Evolutionary conservation across 495 filamentous ascomycete genomes (phyloP), one percentile per base, ranked within the genome.

Genomic region (Bryoglossum gracile): DNA sequence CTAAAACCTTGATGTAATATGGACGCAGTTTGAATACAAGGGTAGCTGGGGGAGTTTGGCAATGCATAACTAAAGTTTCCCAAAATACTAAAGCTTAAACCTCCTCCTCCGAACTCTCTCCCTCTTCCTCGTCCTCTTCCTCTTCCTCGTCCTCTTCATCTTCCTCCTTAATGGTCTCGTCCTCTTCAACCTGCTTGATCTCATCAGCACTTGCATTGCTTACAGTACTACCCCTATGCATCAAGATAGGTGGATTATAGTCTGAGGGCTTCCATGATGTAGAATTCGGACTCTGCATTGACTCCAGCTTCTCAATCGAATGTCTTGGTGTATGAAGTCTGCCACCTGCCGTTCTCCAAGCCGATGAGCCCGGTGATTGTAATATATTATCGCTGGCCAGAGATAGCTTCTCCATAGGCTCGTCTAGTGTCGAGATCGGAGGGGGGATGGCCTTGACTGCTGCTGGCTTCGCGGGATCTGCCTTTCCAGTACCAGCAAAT

Each of bases 221-320:
- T 26, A 60, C 18, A 4, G 55, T 45, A 8, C 48, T 54, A 3
- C 47, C 48, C 10, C 52, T 53, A 11, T 53, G 50, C 16, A 51
- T 58, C 18, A 64, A 61, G 19, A 65, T 56, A 16, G 65, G 63
- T 24, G 54, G 45, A 17, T 65, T 55, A 13, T 65, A 55, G 36
- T 67, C 68, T 9, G 56, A 62, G n/a, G 67, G 64, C 54, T 67
- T 65, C 72, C 71, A 75, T 6, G 61, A 64, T 8, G 64, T 66
- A 39, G 64, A 62, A 21, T 61, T 72, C 23, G 73, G 70, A 43
- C 63, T 68, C 54, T 76, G 73, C 45, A 74, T 37, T 13, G 64
- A 57, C 21, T 54, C 42, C 5, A 59, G 17, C 25, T 37, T 39
- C 2, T 54, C 47, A 24, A 46, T 35, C 10, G 46, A 52, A 18